Evolutionary conservation across 192 early-diverging fungal species (phyloP).

Genomic region (Helicostylum pulchrum): DNA sequence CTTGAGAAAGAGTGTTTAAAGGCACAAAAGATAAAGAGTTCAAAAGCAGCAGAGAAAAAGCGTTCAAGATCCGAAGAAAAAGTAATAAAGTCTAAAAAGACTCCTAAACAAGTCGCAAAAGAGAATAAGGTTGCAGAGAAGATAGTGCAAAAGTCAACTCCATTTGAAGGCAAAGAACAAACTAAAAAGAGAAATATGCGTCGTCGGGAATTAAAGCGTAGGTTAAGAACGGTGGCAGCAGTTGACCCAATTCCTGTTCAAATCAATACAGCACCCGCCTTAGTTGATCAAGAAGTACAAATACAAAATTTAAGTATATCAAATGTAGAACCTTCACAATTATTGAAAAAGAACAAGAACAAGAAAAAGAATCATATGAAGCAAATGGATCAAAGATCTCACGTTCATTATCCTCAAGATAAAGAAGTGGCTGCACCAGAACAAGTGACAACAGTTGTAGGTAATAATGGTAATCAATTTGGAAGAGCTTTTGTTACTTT

Average conservation of each 20-base stretch:
- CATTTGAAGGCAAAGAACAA: background rate
- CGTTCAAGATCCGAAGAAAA: background rate
- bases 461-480: background rate
- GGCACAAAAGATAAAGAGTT: no score
- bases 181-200: background rate
- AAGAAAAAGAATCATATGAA: background rate
- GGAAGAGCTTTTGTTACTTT: constrained; percentile 9
- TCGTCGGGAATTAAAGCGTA: background rate
- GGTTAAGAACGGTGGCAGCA: no score
- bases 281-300: background rate
- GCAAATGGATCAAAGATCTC: background rate
- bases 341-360: background rate
- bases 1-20: no score
- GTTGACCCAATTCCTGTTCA: no score
- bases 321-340: background rate
- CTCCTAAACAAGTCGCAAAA: background rate
- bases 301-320: background rate
- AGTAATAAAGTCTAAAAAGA: background rate
- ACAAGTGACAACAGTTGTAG: background rate
- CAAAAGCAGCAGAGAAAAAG: background rate
- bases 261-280: no score
- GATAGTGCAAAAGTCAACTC: background rate
- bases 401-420: background rate
- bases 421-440: background rate
- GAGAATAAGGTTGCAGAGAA: background rate